Evolutionary conservation across 306 rosid genomes (phyloP), one percentile per base, ranked within the genome.

Genomic region (Abrus precatorius): DNA sequence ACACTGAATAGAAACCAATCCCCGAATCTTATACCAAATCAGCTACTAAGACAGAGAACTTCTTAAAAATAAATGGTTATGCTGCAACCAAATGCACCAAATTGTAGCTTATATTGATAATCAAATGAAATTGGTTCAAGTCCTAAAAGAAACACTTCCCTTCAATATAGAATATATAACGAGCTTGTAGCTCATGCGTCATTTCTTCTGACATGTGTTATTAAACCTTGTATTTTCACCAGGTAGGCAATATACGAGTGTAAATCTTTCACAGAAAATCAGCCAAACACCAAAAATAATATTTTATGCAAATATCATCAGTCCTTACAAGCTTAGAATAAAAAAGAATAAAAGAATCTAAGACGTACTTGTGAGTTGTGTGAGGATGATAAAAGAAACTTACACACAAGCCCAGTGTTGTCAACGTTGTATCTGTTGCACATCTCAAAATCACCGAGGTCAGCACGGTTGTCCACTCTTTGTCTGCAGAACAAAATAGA

Each of bases 351-450:
- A 50, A 5, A 32, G 47, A 69, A 2, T 11, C 32, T 9, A 57
- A 41, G n/a, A 66, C 5, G 56, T 12, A 36, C 36, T 71, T 71
- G 66, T 10, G 55, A 48, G 57, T 27, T 68, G 65, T 41, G 57
- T 29, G 55, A 63, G 29, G 36, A 77, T 45, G 33, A 74, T 43
- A 77, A 47, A 65, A 61, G 47, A 72, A 88, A 90, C 97, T 80
- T 87, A 95, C 97, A 92, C 50, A 95, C 95, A 83, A 95, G 91
- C 74, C 97, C 97, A 29, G 99, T 95, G 76, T 95, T 92, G 85
- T 95, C 97, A 84, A 95, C 88, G 83, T 93, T 89, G 84, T 90
- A 88, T 81, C 72, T 70, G 89, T 89, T 93, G 70, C 96, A 91
- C 80, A 88, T 89, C 87, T 93, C 90, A 80, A 95, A 92, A 87